phyloP scores from a whole-genome alignment of 2,329 filamentous ascomycete species.

The Drechslerella stenobrocha region DNA sequence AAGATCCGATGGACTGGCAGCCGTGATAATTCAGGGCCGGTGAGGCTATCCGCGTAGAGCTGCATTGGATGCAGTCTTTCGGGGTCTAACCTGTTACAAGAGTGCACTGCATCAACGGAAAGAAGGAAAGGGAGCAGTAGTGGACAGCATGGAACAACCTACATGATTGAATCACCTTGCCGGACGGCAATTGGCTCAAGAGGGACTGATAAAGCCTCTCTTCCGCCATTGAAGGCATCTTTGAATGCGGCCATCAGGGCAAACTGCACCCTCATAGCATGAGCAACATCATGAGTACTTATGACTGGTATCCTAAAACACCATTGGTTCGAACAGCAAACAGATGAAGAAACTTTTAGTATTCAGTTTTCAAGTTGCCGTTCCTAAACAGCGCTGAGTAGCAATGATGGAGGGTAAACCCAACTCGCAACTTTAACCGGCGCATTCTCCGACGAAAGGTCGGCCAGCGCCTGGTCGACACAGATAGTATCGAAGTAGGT shows the following conservation, averaged over 20 bases:
- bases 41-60: not conserved
- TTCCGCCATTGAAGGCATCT: slow-evolving; percentile 1
- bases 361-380: not conserved
- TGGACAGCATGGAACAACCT: not conserved
- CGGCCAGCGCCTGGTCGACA: slow-evolving; percentile 13
- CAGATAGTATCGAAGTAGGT: slow-evolving; percentile 8
- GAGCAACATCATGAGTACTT: slow-evolving; percentile 6
- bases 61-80: not conserved
- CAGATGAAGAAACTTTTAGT: not conserved
- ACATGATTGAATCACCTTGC: slow-evolving; percentile 15
- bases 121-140: too few relatives aligned
- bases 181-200: not conserved
- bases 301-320: slow-evolving; percentile 4
- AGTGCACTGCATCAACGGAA: too few relatives aligned
- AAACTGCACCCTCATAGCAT: slow-evolving; percentile 18
- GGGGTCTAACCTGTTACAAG: not conserved
- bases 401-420: slow-evolving; percentile 9
- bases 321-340: not conserved
- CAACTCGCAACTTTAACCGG: slow-evolving; percentile 32
- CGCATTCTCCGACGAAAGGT: slow-evolving; percentile 24
- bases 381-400: not conserved
- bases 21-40: not conserved
- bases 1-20: slow-evolving; percentile 14
- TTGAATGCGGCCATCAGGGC: slow-evolving; percentile 5
- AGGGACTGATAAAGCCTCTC: not conserved